These are phyloP conservation scores for Pholiota molesta DNA, from an alignment of 768 basidiomycete species.

Conservation along the genomic window DNA sequence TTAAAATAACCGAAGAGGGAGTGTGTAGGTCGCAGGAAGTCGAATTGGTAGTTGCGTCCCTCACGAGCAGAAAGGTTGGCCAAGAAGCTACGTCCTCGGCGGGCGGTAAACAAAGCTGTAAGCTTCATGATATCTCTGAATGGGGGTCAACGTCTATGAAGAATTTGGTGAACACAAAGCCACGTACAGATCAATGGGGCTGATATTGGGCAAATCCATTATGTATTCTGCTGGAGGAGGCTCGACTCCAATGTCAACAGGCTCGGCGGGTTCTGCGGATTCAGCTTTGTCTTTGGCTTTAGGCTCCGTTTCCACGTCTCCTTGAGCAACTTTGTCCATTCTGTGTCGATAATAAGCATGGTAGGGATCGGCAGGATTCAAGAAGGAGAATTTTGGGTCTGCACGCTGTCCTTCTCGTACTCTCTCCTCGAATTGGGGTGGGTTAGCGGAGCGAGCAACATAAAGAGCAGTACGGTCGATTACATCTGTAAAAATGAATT, in stretches of 20 bases:
- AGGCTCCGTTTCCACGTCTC: constrained; percentile 69
- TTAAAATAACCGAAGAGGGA: constrained; percentile 98
- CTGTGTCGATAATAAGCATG: constrained; percentile 97
- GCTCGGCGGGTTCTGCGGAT: constrained; percentile 38
- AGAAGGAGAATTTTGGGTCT: constrained; percentile 98
- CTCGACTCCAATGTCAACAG: constrained; percentile 69
- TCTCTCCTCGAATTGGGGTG: constrained; percentile 93
- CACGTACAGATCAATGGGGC: constrained; percentile 88
- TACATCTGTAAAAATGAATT: constrained; percentile 57
- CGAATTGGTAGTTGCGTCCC: constrained; percentile 96
- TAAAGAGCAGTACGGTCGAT: constrained; percentile 94
- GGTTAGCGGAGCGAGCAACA: constrained; percentile 93
- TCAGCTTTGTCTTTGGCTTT: constrained; percentile 48
- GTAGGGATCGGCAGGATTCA: constrained; percentile 96
- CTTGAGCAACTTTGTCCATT: constrained; percentile 79
- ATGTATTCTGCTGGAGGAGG: constrained; percentile 85
- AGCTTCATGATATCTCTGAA: constrained; percentile 92
- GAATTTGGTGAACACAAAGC: background rate
- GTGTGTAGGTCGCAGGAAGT: constrained; percentile 94
- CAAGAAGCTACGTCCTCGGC: constrained; percentile 86
- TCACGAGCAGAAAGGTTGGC: constrained; percentile 84
- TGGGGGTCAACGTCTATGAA: constrained; percentile 10
- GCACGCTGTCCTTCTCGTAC: constrained; percentile 95
- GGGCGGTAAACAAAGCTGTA: constrained; percentile 94
- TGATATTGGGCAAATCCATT: constrained; percentile 85